phyloP scores from a whole-genome alignment of 768 basidiomycete genomes.

The Roridomyces roridus region DNA sequence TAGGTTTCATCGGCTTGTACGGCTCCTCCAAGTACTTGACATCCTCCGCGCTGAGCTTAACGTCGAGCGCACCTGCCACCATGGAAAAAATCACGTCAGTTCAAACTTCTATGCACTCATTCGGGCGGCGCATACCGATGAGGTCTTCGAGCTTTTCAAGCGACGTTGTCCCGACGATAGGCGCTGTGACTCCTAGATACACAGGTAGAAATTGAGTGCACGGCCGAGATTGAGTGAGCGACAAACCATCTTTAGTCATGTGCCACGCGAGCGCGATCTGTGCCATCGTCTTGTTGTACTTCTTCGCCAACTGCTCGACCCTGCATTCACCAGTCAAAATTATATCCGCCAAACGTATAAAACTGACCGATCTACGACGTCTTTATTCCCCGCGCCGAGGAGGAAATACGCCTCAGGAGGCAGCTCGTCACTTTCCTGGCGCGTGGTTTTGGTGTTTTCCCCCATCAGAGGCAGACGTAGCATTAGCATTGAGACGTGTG shows the following conservation, averaged over 20 bases:
- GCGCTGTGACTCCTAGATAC: slow-evolving; percentile 1
- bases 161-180: background rate
- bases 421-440: background rate
- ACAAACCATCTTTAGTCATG: slow-evolving; percentile 35
- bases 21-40: background rate
- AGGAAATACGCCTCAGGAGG: background rate
- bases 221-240: too few relatives aligned
- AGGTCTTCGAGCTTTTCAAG: slow-evolving; percentile 1
- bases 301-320: slow-evolving; percentile 20
- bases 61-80: background rate
- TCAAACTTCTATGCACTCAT: too few relatives aligned
- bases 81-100: too few relatives aligned
- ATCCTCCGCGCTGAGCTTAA: background rate
- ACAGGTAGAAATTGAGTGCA: too few relatives aligned
- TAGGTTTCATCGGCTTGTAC: background rate
- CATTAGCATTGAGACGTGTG: too few relatives aligned
- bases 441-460: too few relatives aligned
- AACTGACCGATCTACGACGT: background rate
- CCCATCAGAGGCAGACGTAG: too few relatives aligned
- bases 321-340: background rate
- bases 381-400: background rate
- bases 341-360: too few relatives aligned
- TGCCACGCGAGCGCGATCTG: slow-evolving; percentile 49
- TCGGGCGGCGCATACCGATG: background rate
- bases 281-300: slow-evolving; percentile 45